Evolutionary conservation across 106 monocot genomes (phyloP).

Genomic region (Allium fistulosum): DNA sequence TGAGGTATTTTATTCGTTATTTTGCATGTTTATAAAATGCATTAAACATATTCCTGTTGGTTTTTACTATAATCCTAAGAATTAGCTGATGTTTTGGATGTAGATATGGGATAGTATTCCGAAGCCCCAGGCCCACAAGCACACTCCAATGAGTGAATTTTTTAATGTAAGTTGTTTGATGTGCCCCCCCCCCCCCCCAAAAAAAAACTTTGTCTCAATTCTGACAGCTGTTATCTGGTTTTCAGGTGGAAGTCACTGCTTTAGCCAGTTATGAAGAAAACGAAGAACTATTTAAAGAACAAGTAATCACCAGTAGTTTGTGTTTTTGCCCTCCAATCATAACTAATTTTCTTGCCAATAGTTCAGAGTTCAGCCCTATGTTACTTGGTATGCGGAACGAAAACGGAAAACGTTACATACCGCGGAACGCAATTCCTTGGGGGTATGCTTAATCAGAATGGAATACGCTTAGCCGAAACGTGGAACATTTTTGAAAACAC

Average conservation of each 20-base stretch:
- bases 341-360: too few relatives aligned
- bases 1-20: neutral
- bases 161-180: constrained; percentile 32
- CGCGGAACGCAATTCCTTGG: too few relatives aligned
- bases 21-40: neutral
- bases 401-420: too few relatives aligned
- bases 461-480: too few relatives aligned
- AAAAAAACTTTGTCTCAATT: neutral
- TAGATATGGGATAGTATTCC: constrained; percentile 59
- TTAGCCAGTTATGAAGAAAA: constrained; percentile 58
- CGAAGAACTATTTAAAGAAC: constrained; percentile 42
- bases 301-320: constrained; percentile 14
- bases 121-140: constrained; percentile 37
- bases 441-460: too few relatives aligned
- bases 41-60: too few relatives aligned
- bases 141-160: constrained; percentile 41
- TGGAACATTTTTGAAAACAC: too few relatives aligned
- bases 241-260: constrained; percentile 61
- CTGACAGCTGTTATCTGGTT: neutral
- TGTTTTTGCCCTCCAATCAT: neutral
- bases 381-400: too few relatives aligned
- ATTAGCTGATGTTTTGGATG: neutral
- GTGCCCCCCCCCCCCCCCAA: neutral
- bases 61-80: too few relatives aligned
- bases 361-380: too few relatives aligned